phyloP scores from a whole-genome alignment of 2,329 filamentous ascomycete species.

The Zelopaecilomyces penicillatus region DNA sequence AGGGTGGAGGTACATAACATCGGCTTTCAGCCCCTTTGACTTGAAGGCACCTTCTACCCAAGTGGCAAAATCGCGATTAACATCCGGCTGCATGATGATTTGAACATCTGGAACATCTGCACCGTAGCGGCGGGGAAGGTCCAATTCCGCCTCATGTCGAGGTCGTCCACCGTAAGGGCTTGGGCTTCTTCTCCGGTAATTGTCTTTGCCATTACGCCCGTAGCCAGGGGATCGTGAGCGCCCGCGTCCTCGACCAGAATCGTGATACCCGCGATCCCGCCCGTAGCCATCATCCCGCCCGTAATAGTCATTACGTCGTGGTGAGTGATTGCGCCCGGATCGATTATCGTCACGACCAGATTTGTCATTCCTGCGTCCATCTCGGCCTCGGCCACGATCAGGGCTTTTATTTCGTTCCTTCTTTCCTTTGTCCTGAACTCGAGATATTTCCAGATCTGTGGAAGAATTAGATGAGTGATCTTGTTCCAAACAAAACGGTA shows the following conservation, averaged over 20 bases:
- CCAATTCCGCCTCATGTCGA: slow-evolving; percentile 48
- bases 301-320: slow-evolving; percentile 48
- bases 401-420: slow-evolving; percentile 52
- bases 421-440: slow-evolving; percentile 67
- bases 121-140: slow-evolving; percentile 65
- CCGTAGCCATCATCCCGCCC: slow-evolving; percentile 52
- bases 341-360: slow-evolving; percentile 57
- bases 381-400: slow-evolving; percentile 46
- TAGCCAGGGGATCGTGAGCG: slow-evolving; percentile 60
- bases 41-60: slow-evolving; percentile 76
- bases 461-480: background rate
- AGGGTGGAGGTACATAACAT: slow-evolving; percentile 72
- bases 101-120: slow-evolving; percentile 82
- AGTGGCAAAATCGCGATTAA: slow-evolving; percentile 69
- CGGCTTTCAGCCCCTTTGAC: slow-evolving; percentile 61
- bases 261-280: slow-evolving; percentile 36
- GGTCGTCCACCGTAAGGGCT: slow-evolving; percentile 49
- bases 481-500: too few relatives aligned
- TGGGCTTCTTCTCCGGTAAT: slow-evolving; percentile 61
- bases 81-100: slow-evolving; percentile 70
- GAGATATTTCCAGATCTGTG: slow-evolving; percentile 80
- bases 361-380: slow-evolving; percentile 36
- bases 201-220: slow-evolving; percentile 34
- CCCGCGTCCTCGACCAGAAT: slow-evolving; percentile 40
- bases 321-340: slow-evolving; percentile 51